Base-by-base conservation (phyloP, 768 basidiomycete genomes). In the Boletus reticulatus region DNA sequence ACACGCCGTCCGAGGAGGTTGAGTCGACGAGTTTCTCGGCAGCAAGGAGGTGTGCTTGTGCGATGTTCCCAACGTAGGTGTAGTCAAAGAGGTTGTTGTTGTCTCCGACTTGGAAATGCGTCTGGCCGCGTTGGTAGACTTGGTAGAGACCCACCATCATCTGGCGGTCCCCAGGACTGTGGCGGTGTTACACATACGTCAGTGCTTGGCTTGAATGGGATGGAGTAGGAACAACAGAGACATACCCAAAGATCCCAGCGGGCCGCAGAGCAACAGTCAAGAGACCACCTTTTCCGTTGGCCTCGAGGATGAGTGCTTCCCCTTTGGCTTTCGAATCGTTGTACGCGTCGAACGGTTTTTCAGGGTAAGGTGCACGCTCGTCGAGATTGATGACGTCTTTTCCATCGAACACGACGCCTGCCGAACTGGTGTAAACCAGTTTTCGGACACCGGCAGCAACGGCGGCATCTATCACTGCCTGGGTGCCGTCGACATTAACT, bases 1-100 rank as follows among this genome's bases (percentile, higher is more conserved):
- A 65, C 0, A 24, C 52, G 4, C 64, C 59, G 38, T 72, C 71
- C 1, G 77, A 61, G 14, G 81, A 75, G 0, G 80, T 76, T 13
- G 78, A 74, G 43, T 66, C 65, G 47, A 77, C 78, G 42, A 99
- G 84, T 67, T 85, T 90, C 77, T 98, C 95, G 20, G 91, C 88
- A 12, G 97, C 97, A 49, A 98, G 83, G 14, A 99, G 76, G 69
- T 99, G 97, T 4, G 94, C 95, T 64, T 89, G 83, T 2, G 94
- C 96, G 57, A 96, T 11, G 34, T 36, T 36, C 6, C 34, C 93
- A 63, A 98, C 93, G 67, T 98, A 98, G 6, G 95, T 97, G 84
- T 89, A 94, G 72, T 98, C 97, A 65, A 92, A 94, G 4, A 98
- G 73, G 69, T 98, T 98, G 59, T 81, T 85, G 73, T 98, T 97